Evolutionary conservation across 495 filamentous ascomycete species (phyloP).

Genomic region (Amphirosellinia nigrospora): DNA sequence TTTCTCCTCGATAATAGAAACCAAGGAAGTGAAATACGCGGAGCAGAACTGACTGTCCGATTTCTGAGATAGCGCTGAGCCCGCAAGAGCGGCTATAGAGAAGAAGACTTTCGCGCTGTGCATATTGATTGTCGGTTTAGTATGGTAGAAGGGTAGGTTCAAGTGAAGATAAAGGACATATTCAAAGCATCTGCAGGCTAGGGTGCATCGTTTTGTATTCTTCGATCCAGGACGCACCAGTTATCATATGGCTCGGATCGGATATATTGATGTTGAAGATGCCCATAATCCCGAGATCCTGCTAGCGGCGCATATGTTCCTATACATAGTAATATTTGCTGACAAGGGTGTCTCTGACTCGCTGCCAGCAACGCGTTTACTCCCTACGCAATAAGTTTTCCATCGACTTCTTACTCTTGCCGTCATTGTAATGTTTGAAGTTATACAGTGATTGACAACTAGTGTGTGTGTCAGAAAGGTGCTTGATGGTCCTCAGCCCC

Average conservation of each 20-base stretch:
- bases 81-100: not conserved
- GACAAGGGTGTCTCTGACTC: not conserved
- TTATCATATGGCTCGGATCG: not conserved
- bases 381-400: not conserved
- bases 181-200: not conserved
- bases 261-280: not conserved
- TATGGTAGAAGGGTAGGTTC: not conserved
- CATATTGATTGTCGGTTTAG: not conserved
- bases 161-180: not conserved
- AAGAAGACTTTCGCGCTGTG: not conserved
- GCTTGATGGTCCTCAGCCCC: not conserved
- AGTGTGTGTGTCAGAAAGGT: not conserved
- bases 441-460: not conserved
- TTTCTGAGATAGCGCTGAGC: not conserved
- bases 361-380: not conserved
- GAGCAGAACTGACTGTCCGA: not conserved
- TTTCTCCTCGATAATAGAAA: not conserved
- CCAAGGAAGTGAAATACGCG: not conserved
- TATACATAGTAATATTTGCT: constrained; percentile 2
- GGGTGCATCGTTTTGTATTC: not conserved
- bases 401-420: not conserved
- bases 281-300: not conserved
- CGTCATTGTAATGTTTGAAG: not conserved
- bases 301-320: not conserved
- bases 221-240: too few species aligned